Base-by-base conservation (phyloP, 768 basidiomycete species). In the Clathrus columnatus region DNA sequence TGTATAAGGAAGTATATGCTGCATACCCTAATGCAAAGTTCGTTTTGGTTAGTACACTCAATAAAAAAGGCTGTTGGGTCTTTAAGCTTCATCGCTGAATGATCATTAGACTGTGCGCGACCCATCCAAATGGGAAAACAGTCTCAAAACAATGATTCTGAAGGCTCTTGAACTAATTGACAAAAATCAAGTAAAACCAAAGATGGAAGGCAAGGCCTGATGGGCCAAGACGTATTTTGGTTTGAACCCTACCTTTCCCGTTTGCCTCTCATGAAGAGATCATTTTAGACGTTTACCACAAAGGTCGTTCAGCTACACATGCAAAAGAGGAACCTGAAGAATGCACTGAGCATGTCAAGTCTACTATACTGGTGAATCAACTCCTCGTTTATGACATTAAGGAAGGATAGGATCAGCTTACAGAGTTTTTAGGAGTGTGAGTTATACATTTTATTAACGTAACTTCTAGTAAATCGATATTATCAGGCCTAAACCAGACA, bases 21-120 rank as follows among this genome's bases (percentile, higher is more conserved):
- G 53, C 53, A 14, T 54, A 54, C 23, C 53, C 53, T 29, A 36
- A 54, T 26, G 53, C 53, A 7, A 54, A 54, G 23, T 54, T 14
- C 23, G 47, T 54, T 47, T 46, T 47, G 23, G 53, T 54, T 6
- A 5, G 45, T 54, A 28, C n/a, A 28, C 41, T 14, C 27, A 21
- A 18, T 32, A 26, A 29, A 46, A 3, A 4, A 3, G 36, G 5
- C 36, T 14, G 36, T 36, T 36, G 2, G 36, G 2, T 36, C 11
- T 2, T 36, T 8, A n/a, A 36, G 7, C 4, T 36, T 8, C 14
- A 3, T 18, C 6, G 4, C 11, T 47, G 18, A n/a, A n/a, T n/a
- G n/a, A n/a, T n/a, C 10, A 7, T 7, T 47, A 50, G 49, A 50
- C 49, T 24, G 30, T 50, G 8, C 21, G 49, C 21, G 49, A 50